Evolutionary conservation across 768 basidiomycete species (phyloP).

Genomic region (Phlebiopsis flavidoalba): DNA sequence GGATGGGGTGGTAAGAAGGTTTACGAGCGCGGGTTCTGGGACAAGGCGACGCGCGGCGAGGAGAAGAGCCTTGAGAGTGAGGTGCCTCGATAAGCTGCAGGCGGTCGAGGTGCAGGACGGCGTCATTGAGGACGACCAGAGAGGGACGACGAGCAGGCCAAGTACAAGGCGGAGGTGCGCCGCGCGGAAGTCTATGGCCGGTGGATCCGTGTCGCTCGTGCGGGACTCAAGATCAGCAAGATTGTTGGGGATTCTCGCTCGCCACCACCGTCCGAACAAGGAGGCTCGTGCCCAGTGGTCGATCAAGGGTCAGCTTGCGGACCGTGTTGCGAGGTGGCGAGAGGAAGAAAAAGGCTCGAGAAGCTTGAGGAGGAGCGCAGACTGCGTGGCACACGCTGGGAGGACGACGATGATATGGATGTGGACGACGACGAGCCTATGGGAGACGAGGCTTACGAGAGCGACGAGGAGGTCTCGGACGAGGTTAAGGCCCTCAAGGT

Average conservation of each 20-base stretch:
- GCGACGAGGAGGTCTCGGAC: slow-evolving; percentile 63
- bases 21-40: slow-evolving; percentile 95
- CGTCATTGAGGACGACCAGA: slow-evolving; percentile 75
- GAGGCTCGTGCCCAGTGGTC: slow-evolving; percentile 56
- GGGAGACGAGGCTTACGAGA: slow-evolving; percentile 42
- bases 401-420: slow-evolving; percentile 62
- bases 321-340: slow-evolving; percentile 66
- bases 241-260: slow-evolving; percentile 75
- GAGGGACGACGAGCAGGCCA: slow-evolving; percentile 36
- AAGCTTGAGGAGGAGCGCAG: slow-evolving; percentile 65
- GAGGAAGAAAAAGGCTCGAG: slow-evolving; percentile 62
- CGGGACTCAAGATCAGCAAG: slow-evolving; percentile 60
- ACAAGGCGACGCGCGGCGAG: slow-evolving; percentile 44
- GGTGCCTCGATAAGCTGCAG: slow-evolving; percentile 63
- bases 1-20: slow-evolving; percentile 91
- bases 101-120: slow-evolving; percentile 61
- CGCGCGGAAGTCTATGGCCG: slow-evolving; percentile 42
- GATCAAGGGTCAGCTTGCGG: slow-evolving; percentile 58
- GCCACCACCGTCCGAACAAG: slow-evolving; percentile 20
- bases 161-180: slow-evolving; percentile 25
- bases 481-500: slow-evolving; percentile 84
- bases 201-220: slow-evolving; percentile 73
- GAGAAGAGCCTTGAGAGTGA: slow-evolving; percentile 70
- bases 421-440: slow-evolving; percentile 53
- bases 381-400: slow-evolving; percentile 55